Evolutionary conservation across 2,329 filamentous ascomycete species (phyloP).

Genomic region (Fusarium oxysporum): DNA sequence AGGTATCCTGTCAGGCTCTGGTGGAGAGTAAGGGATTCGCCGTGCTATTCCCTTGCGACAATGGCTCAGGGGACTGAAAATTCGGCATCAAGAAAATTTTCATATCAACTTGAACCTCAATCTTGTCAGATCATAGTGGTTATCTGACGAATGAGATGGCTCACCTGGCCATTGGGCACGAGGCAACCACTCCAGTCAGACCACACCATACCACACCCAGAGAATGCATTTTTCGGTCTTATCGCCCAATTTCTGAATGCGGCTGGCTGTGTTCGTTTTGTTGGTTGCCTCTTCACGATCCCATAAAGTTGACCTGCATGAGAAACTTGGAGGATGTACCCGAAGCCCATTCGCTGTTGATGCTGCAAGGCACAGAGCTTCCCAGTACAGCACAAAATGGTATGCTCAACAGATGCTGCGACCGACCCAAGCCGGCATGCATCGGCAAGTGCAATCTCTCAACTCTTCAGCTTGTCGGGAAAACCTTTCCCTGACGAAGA

Average conservation of each 20-base stretch:
- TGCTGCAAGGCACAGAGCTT: constrained; percentile 37
- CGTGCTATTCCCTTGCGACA: constrained; percentile 18
- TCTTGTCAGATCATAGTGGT: constrained; percentile 41
- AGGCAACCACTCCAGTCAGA: constrained; percentile 18
- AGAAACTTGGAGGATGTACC: constrained; percentile 14
- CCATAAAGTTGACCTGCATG: constrained; percentile 37
- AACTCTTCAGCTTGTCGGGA: constrained; percentile 7
- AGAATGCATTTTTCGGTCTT: constrained; percentile 13
- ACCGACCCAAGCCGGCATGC: constrained; percentile 18
- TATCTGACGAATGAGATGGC: constrained; percentile 36
- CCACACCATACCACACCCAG: constrained; percentile 32
- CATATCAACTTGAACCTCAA: constrained; percentile 8
- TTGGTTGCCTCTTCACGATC: constrained; percentile 35
- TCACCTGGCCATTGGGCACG: constrained; percentile 30
- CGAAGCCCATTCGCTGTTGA: constrained; percentile 12
- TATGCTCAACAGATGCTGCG: background rate
- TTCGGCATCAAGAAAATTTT: constrained; percentile 18
- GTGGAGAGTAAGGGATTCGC: constrained; percentile 21
- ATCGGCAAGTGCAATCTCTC: background rate
- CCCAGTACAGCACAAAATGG: background rate
- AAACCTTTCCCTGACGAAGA: constrained; percentile 1
- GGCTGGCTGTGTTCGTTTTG: constrained; percentile 26
- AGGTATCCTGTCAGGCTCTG: constrained; percentile 22
- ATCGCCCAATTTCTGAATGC: constrained; percentile 30
- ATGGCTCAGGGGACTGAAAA: constrained; percentile 21